Evolutionary conservation across 768 basidiomycete genomes (phyloP).

Genomic region (Kwoniella bestiolae): DNA sequence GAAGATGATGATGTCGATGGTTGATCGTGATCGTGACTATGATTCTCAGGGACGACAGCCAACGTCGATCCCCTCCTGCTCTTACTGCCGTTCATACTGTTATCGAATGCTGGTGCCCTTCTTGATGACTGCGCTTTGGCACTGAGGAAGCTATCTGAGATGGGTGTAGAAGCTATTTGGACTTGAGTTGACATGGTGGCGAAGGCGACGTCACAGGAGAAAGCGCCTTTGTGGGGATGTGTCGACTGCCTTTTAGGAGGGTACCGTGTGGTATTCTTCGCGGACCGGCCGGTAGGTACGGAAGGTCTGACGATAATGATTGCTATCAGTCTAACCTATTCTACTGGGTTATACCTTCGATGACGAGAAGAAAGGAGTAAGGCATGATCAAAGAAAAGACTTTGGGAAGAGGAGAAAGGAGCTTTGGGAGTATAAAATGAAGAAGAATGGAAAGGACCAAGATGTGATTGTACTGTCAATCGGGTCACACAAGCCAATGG

Average conservation of each 20-base stretch:
- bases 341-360: too few species aligned
- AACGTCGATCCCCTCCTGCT: constrained; percentile 13
- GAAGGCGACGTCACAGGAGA: neutral
- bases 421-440: neutral
- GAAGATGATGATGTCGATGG: neutral
- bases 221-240: neutral
- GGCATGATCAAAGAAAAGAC: neutral
- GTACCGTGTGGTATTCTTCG: neutral
- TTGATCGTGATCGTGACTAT: constrained; percentile 8
- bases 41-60: constrained; percentile 20
- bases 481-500: too few species aligned
- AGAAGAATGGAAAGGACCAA: neutral
- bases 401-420: constrained; percentile 9
- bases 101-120: constrained; percentile 4
- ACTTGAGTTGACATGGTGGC: constrained; percentile 3
- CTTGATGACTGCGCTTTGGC: constrained; percentile 17
- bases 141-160: constrained; percentile 8
- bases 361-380: too few species aligned
- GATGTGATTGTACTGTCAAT: too few species aligned
- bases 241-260: constrained; percentile 2
- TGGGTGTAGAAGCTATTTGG: neutral
- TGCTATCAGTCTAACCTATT: too few species aligned
- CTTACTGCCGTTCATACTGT: neutral
- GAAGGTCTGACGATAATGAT: too few species aligned
- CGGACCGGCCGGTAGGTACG: neutral